Evolutionary conservation across 495 filamentous ascomycete species (phyloP).

Genomic region (Penicillium alfredii): DNA sequence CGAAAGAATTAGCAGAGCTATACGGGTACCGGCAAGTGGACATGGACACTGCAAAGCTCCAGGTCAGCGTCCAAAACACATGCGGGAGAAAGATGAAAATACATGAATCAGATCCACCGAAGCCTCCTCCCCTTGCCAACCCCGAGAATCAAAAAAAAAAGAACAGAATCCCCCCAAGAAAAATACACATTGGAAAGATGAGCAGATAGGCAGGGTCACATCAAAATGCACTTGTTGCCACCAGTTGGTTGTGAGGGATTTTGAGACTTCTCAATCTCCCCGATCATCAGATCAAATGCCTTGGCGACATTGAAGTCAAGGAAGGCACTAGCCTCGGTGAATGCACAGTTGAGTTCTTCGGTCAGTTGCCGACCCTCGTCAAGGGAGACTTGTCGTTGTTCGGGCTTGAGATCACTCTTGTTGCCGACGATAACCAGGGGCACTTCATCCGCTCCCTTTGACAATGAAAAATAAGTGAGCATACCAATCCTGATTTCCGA

Average conservation of each 20-base stretch:
- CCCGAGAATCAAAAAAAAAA: background rate
- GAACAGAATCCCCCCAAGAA: background rate
- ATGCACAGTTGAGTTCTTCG: conserved; percentile 84
- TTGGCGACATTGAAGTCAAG: conserved; percentile 89
- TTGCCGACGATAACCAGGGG: conserved; percentile 95
- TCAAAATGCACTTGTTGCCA: conserved; percentile 73
- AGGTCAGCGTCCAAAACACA: too few species aligned
- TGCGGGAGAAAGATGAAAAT: too few species aligned
- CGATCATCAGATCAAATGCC: conserved; percentile 92
- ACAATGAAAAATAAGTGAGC: too few species aligned
- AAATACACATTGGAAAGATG: background rate
- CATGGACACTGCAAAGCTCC: too few species aligned
- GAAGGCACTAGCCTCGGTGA: conserved; percentile 89
- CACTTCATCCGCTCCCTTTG: conserved; percentile 91
- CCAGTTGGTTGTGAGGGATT: conserved; percentile 79
- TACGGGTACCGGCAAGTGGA: too few species aligned
- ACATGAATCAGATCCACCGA: too few species aligned
- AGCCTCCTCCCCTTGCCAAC: too few species aligned
- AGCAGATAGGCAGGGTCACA: conserved; percentile 49
- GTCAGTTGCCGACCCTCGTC: conserved; percentile 78
- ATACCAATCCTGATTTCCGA: too few species aligned
- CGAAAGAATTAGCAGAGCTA: background rate
- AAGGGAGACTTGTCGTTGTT: conserved; percentile 83
- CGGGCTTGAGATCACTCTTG: conserved; percentile 87
- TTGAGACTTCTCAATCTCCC: conserved; percentile 89